These are phyloP conservation scores for Penicillium flavigenum DNA, from an alignment of 495 filamentous ascomycete species.

Conservation along the genomic window DNA sequence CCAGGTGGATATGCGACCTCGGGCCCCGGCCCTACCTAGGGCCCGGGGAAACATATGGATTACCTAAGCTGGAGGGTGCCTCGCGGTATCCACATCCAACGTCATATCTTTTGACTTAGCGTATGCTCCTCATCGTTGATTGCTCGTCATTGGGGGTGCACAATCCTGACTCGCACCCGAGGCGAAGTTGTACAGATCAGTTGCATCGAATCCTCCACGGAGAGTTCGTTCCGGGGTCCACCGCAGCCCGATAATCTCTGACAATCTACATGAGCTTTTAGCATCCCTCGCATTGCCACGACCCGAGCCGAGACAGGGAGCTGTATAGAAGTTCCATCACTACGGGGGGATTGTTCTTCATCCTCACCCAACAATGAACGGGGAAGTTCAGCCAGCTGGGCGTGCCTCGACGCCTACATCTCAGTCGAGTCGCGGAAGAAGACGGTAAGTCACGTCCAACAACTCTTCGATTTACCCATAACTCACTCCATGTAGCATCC, in stretches of 20 bases:
- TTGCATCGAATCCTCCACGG: neutral
- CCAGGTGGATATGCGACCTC: too few species aligned
- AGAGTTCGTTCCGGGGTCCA: neutral
- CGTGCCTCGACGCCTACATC: neutral
- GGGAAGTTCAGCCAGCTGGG: neutral
- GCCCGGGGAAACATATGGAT: neutral
- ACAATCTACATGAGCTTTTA: neutral
- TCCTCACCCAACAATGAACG: slow-evolving; percentile 4
- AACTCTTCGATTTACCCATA: neutral
- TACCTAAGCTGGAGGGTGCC: slow-evolving; percentile 1
- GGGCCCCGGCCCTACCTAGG: too few species aligned
- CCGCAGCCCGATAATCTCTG: neutral
- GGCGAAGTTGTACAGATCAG: neutral
- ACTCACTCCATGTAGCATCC: slow-evolving; percentile 50
- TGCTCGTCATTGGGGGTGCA: neutral
- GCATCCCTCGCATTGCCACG: neutral
- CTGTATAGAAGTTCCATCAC: neutral
- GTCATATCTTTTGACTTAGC: neutral
- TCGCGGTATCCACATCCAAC: slow-evolving; percentile 4
- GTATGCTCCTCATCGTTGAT: neutral
- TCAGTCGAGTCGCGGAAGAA: slow-evolving; percentile 6
- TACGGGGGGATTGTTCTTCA: neutral
- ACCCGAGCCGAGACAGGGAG: neutral
- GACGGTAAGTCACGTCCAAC: slow-evolving; percentile 1
- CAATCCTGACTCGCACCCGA: neutral